phyloP scores from a whole-genome alignment of 1,284 basidiomycete genomes.

The Porodaedalea pini region DNA sequence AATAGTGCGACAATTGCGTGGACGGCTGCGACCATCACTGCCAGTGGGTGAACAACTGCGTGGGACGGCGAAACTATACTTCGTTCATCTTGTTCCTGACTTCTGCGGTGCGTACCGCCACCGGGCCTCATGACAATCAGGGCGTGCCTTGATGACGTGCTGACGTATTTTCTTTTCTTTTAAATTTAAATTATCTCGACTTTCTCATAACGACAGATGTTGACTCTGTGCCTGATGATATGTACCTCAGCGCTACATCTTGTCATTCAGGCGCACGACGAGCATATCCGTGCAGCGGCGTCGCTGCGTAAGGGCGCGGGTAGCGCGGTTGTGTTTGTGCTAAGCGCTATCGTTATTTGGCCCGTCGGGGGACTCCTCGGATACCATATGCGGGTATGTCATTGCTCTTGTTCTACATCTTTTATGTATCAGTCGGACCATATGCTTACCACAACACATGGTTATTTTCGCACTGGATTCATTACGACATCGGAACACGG shows the following conservation, averaged over 20 bases:
- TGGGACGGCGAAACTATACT: conserved; percentile 89
- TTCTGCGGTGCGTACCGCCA: conserved; percentile 47
- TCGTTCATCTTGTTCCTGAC: conserved; percentile 80
- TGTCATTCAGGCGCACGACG: conserved; percentile 55
- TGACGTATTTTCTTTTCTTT: conserved; percentile 9
- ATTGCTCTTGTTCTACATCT: conserved; percentile 5
- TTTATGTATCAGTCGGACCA: not conserved
- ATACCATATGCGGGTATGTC: conserved; percentile 81
- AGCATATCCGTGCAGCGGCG: conserved; percentile 8
- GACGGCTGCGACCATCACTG: conserved; percentile 91
- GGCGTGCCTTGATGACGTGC: conserved; percentile 1
- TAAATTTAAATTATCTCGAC: not conserved
- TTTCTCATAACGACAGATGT: conserved; percentile 42
- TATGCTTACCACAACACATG: not conserved
- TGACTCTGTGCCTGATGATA: conserved; percentile 71
- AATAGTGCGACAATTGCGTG: conserved; percentile 89
- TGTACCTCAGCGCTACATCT: conserved; percentile 81
- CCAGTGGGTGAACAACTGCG: conserved; percentile 92
- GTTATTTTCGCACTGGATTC: not conserved
- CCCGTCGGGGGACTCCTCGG: conserved; percentile 73
- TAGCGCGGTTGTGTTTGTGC: conserved; percentile 72
- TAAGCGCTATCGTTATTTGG: conserved; percentile 72
- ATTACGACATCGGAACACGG: not conserved
- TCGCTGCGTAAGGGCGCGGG: conserved; percentile 41
- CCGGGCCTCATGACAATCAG: conserved; percentile 2